A percentile compares a stretch with the other conserved stretches of the same genome.
phyloP scores from a whole-genome alignment of 148 eudicot genomes.

The Camellia granthamiana region DNA sequence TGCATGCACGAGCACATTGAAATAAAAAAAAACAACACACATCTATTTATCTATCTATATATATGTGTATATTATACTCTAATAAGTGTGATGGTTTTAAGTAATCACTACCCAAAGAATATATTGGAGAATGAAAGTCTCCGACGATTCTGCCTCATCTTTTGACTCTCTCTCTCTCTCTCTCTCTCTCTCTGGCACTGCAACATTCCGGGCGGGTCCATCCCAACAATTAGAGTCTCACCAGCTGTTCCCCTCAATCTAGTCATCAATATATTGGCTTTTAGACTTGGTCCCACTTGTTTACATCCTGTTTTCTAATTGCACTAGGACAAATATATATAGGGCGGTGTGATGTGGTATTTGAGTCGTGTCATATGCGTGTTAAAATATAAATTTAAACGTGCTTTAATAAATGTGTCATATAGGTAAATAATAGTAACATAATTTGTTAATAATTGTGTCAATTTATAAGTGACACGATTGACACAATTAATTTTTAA shows the following conservation, averaged over 20 bases:
- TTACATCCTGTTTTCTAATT: not conserved
- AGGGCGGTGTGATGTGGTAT: no score
- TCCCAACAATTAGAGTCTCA: conserved; percentile 36
- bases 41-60: no score
- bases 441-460: no score
- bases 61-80: no score
- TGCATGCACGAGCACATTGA: not conserved
- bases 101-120: conserved; percentile 23
- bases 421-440: no score
- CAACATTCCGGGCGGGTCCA: conserved; percentile 15
- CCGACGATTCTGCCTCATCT: conserved; percentile 35
- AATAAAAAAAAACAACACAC: no score
- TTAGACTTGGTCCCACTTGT: conserved; percentile 24
- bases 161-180: conserved; percentile 23
- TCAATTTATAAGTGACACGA: no score
- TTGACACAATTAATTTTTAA: no score
- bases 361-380: no score
- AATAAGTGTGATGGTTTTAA: not conserved
- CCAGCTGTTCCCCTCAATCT: conserved; percentile 42
- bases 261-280: conserved; percentile 20
- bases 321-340: not conserved
- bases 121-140: conserved; percentile 41
- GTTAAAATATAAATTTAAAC: no score
- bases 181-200: not conserved
- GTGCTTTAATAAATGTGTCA: no score